These are phyloP conservation scores for Rhynchosporium secalis DNA, from an alignment of 2,329 filamentous ascomycete species.

Conservation along the genomic window DNA sequence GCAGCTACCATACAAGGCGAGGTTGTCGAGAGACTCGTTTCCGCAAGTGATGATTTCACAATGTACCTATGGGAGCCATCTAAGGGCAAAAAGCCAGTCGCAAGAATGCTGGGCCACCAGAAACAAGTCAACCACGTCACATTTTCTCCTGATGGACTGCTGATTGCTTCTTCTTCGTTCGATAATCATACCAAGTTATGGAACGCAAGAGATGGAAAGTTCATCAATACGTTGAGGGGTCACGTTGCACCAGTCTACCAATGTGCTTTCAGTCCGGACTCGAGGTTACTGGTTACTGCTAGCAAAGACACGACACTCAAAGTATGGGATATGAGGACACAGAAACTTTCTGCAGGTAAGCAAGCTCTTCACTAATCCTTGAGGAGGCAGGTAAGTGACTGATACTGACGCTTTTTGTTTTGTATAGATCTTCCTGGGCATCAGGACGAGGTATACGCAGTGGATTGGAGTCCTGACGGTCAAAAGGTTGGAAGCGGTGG, in stretches of 20 bases:
- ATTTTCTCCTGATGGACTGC: conserved; percentile 84
- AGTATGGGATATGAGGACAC: conserved; percentile 87
- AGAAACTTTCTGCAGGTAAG: conserved; percentile 64
- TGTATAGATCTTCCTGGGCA: conserved; percentile 80
- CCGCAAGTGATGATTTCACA: conserved; percentile 92
- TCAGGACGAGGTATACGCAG: conserved; percentile 87
- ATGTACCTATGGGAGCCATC: conserved; percentile 94
- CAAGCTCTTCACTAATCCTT: conserved; percentile 1
- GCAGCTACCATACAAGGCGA: conserved; percentile 75
- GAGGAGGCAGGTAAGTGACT: not conserved
- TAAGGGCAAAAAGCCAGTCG: conserved; percentile 76
- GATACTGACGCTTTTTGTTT: not conserved
- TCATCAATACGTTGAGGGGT: conserved; percentile 82
- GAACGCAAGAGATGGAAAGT: conserved; percentile 74
- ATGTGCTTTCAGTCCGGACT: conserved; percentile 89
- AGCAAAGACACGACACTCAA: conserved; percentile 91
- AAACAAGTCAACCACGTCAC: conserved; percentile 96
- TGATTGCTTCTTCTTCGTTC: conserved; percentile 86
- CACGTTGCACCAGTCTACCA: conserved; percentile 93
- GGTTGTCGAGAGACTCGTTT: conserved; percentile 81
- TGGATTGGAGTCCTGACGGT: conserved; percentile 94
- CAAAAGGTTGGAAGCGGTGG: conserved; percentile 87
- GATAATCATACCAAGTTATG: conserved; percentile 96
- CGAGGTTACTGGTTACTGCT: conserved; percentile 79
- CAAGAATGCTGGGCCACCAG: conserved; percentile 89